phyloP scores from a whole-genome alignment of 495 filamentous ascomycete species.

The Talaromyces thailandensis region DNA sequence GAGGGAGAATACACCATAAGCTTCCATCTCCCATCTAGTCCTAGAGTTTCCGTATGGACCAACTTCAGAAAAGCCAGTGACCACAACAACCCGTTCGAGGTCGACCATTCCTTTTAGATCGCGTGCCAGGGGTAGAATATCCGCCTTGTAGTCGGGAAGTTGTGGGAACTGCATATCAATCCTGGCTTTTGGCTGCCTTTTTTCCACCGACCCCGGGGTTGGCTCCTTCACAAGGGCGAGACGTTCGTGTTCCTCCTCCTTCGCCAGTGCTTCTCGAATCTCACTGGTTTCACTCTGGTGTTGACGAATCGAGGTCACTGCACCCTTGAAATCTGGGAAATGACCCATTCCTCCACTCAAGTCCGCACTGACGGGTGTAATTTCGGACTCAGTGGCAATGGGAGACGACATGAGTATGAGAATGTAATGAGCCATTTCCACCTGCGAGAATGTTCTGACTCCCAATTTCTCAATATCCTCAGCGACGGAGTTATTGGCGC shows the following conservation, averaged over 20 bases:
- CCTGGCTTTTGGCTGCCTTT: neutral
- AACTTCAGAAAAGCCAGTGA: slow-evolving; percentile 15
- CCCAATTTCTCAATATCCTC: slow-evolving; percentile 11
- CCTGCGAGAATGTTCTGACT: slow-evolving; percentile 12
- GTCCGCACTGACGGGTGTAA: slow-evolving; percentile 11
- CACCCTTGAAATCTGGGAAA: slow-evolving; percentile 1
- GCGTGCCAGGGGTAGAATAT: neutral
- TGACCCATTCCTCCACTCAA: slow-evolving; percentile 10
- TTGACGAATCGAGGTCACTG: neutral
- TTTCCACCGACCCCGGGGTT: no score
- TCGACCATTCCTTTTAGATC: slow-evolving; percentile 14
- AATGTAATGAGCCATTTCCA: slow-evolving; percentile 17
- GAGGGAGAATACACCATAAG: slow-evolving; percentile 5
- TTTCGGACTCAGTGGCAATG: slow-evolving; percentile 4
- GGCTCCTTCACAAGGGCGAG: no score
- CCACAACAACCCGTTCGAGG: slow-evolving; percentile 10
- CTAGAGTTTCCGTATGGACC: slow-evolving; percentile 15
- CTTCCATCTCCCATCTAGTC: slow-evolving; percentile 18
- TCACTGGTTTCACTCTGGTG: neutral
- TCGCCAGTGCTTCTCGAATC: neutral
- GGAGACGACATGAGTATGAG: slow-evolving; percentile 4
- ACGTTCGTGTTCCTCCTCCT: neutral
- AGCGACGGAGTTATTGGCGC: slow-evolving; percentile 11
- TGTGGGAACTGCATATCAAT: slow-evolving; percentile 5
- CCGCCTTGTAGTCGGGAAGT: slow-evolving; percentile 5